Evolutionary conservation across 768 basidiomycete genomes (phyloP).

Genomic region (Fomitopsis serialis): DNA sequence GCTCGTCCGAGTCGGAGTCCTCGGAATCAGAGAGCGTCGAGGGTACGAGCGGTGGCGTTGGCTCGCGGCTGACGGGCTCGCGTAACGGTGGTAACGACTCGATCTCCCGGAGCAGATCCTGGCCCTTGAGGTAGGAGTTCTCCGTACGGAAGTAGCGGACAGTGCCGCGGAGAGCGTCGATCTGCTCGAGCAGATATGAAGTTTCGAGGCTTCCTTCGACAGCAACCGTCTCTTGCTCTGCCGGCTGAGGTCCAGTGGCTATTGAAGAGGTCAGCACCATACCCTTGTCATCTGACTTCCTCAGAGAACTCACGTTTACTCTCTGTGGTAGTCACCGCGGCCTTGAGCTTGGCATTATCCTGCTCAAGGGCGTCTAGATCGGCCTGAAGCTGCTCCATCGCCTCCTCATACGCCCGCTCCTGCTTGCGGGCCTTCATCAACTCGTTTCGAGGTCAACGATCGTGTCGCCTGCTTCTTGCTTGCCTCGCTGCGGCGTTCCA

Average conservation of each 20-base stretch:
- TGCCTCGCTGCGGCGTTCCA: conserved; percentile 89
- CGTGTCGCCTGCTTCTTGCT: conserved; percentile 87
- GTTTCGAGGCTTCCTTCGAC: conserved; percentile 84
- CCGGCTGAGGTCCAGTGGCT: conserved; percentile 44
- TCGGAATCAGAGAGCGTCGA: conserved; percentile 64
- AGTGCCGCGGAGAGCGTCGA: conserved; percentile 87
- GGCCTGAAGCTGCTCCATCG: conserved; percentile 87
- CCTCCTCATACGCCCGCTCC: conserved; percentile 86
- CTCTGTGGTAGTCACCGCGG: conserved; percentile 58
- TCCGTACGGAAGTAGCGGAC: conserved; percentile 91
- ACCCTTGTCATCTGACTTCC: background rate
- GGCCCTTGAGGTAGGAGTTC: conserved; percentile 90
- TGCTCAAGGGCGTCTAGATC: conserved; percentile 85
- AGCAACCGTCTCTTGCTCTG: conserved; percentile 55
- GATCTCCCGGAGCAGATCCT: conserved; percentile 83
- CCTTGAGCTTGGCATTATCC: conserved; percentile 82
- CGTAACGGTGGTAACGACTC: conserved; percentile 66
- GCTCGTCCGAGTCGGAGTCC: conserved; percentile 47
- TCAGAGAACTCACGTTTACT: conserved; percentile 51
- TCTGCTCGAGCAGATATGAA: conserved; percentile 85
- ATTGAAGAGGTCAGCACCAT: conserved; percentile 9
- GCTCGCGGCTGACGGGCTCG: conserved; percentile 38
- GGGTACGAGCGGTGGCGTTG: conserved; percentile 64
- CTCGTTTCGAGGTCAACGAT: conserved; percentile 79
- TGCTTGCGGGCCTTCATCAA: conserved; percentile 80